Conservation (phyloP, 371 early-diverging fungal genomes). For the Apophysomyces sp. region DNA sequence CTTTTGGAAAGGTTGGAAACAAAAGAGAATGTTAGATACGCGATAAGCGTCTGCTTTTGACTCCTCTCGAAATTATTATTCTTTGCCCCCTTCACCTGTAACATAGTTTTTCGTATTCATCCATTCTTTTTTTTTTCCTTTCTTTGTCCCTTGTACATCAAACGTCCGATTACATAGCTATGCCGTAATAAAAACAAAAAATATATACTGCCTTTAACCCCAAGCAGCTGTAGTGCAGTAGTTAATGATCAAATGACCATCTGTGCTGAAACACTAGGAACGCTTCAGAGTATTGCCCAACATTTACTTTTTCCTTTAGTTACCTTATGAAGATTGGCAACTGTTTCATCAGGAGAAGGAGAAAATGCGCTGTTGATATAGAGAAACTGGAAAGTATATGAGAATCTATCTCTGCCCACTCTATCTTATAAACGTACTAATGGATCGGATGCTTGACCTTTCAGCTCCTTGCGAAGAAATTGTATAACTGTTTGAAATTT, state of each 20-base stretch:
- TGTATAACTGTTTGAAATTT: constrained; percentile 82
- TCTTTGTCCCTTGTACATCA: background rate
- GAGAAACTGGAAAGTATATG: constrained; percentile 61
- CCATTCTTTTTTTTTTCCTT: background rate
- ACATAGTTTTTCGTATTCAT: constrained; percentile 2
- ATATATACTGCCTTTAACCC: constrained; percentile 48
- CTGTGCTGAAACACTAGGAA: constrained; percentile 74
- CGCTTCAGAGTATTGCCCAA: background rate
- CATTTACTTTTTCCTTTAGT: background rate
- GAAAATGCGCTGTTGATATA: constrained; percentile 93
- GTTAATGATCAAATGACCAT: constrained; percentile 82
- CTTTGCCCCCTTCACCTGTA: background rate
- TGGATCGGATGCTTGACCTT: constrained; percentile 72
- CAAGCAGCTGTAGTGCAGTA: constrained; percentile 90
- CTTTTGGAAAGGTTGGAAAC: constrained; percentile 27
- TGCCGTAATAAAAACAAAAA: background rate
- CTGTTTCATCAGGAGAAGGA: constrained; percentile 91
- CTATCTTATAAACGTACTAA: constrained; percentile 52
- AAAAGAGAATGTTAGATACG: background rate
- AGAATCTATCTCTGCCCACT: background rate
- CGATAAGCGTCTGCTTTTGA: background rate
- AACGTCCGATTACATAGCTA: background rate
- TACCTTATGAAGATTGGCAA: constrained; percentile 82
- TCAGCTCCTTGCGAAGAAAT: constrained; percentile 84
- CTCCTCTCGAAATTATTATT: background rate